Conservation (phyloP, 192 early-diverging fungal genomes). For the Pilaira anomala region DNA sequence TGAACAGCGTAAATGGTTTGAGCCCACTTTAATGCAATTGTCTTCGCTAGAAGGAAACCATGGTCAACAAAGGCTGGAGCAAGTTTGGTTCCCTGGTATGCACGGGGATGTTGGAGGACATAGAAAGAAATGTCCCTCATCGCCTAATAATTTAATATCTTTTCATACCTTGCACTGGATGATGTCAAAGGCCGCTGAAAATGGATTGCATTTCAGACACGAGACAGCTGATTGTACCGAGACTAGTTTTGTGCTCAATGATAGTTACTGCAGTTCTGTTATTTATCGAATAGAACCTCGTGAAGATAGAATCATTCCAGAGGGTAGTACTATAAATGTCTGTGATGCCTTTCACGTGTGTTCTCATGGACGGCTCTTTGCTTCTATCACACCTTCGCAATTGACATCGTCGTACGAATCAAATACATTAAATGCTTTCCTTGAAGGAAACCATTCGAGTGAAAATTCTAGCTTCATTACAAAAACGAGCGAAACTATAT, state of each 20-base stretch:
- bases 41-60: not conserved
- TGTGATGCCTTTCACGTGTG: no score
- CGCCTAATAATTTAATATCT: not conserved
- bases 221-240: no score
- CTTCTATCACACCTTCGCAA: no score
- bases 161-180: slow-evolving; percentile 22
- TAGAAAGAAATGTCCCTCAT: not conserved
- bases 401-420: no score
- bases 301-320: slow-evolving; percentile 19
- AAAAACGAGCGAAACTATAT: no score
- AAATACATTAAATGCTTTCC: no score
- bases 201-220: slow-evolving; percentile 13
- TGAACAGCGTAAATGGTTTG: slow-evolving; percentile 25
- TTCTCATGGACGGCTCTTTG: no score
- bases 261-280: slow-evolving; percentile 7
- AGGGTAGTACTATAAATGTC: no score
- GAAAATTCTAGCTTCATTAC: no score
- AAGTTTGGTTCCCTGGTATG: slow-evolving; percentile 28
- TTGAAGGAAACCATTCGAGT: no score
- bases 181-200: slow-evolving; percentile 14
- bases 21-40: slow-evolving; percentile 14
- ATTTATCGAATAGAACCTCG: slow-evolving; percentile 11
- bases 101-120: slow-evolving; percentile 23
- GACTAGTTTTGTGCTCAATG: not conserved
- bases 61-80: slow-evolving; percentile 15